Conservation (phyloP, 768 basidiomycete species). For the Phylloporus sp. region DNA sequence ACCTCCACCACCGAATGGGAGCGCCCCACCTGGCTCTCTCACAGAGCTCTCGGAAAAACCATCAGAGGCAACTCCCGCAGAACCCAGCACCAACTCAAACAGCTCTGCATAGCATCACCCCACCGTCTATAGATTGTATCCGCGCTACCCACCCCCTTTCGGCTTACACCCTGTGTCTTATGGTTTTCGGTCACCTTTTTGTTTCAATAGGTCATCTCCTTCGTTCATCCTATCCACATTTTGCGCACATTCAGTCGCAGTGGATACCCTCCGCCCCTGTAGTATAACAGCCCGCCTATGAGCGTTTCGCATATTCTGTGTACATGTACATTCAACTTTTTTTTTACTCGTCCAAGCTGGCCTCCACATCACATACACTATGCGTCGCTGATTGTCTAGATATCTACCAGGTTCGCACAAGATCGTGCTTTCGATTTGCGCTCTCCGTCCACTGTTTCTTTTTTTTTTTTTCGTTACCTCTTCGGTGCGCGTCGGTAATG, state of each 20-base stretch:
- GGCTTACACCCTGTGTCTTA: slow-evolving; percentile 12
- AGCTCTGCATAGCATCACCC: slow-evolving; percentile 18
- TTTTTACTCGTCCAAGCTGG: background rate
- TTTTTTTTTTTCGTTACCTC: background rate
- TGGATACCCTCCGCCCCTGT: slow-evolving; percentile 18
- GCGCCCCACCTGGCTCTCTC: slow-evolving; percentile 12
- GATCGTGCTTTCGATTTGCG: slow-evolving; percentile 3
- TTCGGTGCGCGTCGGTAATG: background rate
- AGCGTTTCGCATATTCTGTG: slow-evolving; percentile 22
- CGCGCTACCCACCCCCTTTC: slow-evolving; percentile 11
- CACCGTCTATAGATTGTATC: slow-evolving; percentile 24
- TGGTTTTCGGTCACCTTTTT: slow-evolving; percentile 12
- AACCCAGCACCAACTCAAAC: slow-evolving; percentile 14
- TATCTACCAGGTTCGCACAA: slow-evolving; percentile 2
- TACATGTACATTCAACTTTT: slow-evolving; percentile 24
- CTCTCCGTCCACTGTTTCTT: slow-evolving; percentile 3
- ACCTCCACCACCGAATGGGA: slow-evolving; percentile 17
- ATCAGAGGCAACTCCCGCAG: slow-evolving; percentile 19
- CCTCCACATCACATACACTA: slow-evolving; percentile 13
- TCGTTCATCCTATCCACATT: slow-evolving; percentile 1
- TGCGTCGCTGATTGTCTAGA: slow-evolving; percentile 19
- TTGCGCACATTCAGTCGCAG: slow-evolving; percentile 1
- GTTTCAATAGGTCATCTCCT: slow-evolving; percentile 26
- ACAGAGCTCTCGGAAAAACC: slow-evolving; percentile 26
- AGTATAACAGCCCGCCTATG: slow-evolving; percentile 20